These are phyloP conservation scores for Hyphopichia burtonii DNA, from an alignment of 1,139 yeast species.

Conservation along the genomic window DNA sequence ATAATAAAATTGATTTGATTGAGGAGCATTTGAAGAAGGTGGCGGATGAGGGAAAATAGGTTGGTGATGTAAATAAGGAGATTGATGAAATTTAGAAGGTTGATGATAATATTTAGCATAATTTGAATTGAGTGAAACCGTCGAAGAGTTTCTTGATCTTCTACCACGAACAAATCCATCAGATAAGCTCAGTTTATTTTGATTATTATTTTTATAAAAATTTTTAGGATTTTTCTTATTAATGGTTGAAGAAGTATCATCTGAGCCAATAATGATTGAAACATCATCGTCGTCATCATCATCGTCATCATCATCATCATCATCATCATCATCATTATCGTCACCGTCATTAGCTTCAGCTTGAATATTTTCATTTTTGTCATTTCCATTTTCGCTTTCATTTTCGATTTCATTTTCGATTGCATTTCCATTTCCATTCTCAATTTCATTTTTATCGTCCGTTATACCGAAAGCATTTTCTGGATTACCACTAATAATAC, in stretches of 20 bases:
- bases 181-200: slow-evolving; percentile 1
- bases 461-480: slow-evolving; percentile 1
- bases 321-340: slow-evolving; percentile 16
- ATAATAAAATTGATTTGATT: slow-evolving; percentile 7
- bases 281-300: slow-evolving; percentile 44
- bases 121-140: slow-evolving; percentile 21
- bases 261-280: slow-evolving; percentile 43
- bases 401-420: slow-evolving; percentile 2
- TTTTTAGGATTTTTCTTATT: slow-evolving; percentile 8
- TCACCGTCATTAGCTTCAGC: slow-evolving; percentile 8
- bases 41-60: slow-evolving; percentile 7
- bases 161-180: background rate
- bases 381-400: slow-evolving; percentile 5
- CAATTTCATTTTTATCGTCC: background rate
- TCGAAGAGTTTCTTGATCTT: slow-evolving; percentile 23
- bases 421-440: background rate
- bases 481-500: slow-evolving; percentile 33
- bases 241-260: slow-evolving; percentile 30
- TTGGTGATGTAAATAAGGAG: slow-evolving; percentile 21
- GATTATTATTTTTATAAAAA: slow-evolving; percentile 2
- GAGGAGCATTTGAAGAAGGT: background rate
- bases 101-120: slow-evolving; percentile 12
- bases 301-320: slow-evolving; percentile 27
- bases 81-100: slow-evolving; percentile 11
- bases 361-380: slow-evolving; percentile 5